These are phyloP conservation scores for Neurospora sp. DNA, from an alignment of 495 filamentous ascomycete genomes.

Conservation along the genomic window DNA sequence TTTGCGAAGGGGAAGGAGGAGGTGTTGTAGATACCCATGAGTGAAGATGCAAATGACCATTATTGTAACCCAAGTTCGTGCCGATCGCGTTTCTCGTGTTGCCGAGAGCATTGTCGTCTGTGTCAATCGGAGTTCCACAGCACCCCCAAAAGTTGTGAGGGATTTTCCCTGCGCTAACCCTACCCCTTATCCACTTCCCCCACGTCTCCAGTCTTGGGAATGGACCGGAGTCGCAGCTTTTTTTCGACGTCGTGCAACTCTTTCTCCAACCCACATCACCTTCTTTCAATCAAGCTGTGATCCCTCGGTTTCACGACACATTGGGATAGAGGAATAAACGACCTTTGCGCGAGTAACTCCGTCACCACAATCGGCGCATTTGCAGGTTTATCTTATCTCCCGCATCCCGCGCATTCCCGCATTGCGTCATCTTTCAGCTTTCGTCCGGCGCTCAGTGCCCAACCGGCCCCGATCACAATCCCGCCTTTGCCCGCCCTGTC, in stretches of 20 bases:
- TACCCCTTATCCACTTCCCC: background rate
- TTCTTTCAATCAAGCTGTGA: background rate
- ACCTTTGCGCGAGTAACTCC: background rate
- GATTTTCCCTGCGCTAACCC: background rate
- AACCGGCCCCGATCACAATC: background rate
- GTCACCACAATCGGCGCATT: background rate
- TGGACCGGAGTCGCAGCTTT: background rate
- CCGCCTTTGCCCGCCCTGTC: no score
- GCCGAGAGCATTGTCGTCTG: background rate
- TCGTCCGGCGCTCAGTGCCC: background rate
- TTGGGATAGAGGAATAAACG: background rate
- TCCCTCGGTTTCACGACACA: background rate
- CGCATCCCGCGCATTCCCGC: no score
- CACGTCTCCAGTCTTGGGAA: background rate
- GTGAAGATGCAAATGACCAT: background rate
- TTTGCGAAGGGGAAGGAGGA: background rate
- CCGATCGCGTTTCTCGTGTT: background rate
- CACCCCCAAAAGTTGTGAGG: background rate
- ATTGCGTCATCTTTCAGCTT: background rate
- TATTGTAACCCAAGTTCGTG: background rate
- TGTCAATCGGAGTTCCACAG: background rate
- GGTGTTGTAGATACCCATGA: background rate
- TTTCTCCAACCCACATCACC: background rate
- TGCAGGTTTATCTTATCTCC: background rate
- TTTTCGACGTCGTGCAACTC: background rate